These are phyloP conservation scores for Colletotrichum siamense DNA, from an alignment of 2,329 filamentous ascomycete species.

Conservation along the genomic window DNA sequence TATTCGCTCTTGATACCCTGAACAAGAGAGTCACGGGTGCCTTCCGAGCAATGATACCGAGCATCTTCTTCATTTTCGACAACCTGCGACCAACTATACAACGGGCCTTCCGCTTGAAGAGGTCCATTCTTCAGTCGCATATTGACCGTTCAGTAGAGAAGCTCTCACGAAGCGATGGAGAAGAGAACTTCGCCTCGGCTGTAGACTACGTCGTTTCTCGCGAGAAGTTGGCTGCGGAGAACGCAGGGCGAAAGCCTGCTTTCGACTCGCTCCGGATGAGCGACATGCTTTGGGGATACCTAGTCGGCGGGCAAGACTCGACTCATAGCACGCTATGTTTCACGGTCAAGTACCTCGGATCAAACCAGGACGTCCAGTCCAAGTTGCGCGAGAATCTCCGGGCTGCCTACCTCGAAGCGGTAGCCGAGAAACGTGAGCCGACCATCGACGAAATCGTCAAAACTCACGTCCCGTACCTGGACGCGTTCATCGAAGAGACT, in stretches of 20 bases:
- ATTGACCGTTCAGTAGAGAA: neutral
- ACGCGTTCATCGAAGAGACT: conserved; percentile 32
- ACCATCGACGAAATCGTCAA: neutral
- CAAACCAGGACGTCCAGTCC: conserved; percentile 16
- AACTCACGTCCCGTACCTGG: neutral
- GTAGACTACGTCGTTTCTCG: neutral
- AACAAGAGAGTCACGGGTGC: neutral
- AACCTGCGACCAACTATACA: neutral
- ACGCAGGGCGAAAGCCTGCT: neutral
- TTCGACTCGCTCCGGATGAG: neutral
- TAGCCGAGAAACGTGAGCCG: neutral
- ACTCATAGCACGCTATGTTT: conserved; percentile 27
- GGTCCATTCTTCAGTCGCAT: neutral
- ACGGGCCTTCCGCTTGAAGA: neutral
- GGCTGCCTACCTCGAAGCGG: neutral
- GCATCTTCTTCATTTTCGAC: neutral
- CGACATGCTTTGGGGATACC: conserved; percentile 22
- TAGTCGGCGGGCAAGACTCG: conserved; percentile 31
- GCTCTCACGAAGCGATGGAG: neutral
- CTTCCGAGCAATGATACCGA: neutral
- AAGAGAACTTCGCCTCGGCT: neutral
- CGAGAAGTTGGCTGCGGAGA: neutral
- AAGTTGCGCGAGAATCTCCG: neutral
- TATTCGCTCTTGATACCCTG: neutral
- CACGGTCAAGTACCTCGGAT: conserved; percentile 30